Conservation (phyloP, 345 rosid genomes). For the Cardamine occulta region DNA sequence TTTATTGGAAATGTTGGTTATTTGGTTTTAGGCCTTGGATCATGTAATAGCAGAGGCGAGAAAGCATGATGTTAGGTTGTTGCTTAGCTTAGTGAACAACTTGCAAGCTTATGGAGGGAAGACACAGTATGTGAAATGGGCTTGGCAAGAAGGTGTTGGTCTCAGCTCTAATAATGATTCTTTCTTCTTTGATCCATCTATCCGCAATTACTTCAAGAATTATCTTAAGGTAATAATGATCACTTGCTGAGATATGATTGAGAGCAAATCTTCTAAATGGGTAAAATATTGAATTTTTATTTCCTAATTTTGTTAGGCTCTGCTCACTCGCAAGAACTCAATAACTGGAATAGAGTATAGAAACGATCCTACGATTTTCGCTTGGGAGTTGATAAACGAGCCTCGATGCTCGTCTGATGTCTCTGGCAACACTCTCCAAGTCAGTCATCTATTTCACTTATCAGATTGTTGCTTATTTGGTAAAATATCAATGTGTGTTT, state of each 20-base stretch:
- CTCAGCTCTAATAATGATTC: conserved; percentile 84
- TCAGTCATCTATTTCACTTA: conserved; percentile 43
- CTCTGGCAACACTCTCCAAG: conserved; percentile 83
- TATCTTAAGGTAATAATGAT: conserved; percentile 63
- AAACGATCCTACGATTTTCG: conserved; percentile 81
- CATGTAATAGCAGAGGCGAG: conserved; percentile 77
- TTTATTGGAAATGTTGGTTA: conserved; percentile 42
- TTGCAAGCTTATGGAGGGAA: conserved; percentile 84
- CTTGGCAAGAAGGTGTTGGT: conserved; percentile 91
- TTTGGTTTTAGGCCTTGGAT: conserved; percentile 72
- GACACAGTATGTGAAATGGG: conserved; percentile 89
- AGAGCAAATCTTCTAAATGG: not conserved
- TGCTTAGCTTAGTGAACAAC: conserved; percentile 80
- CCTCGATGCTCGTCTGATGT: conserved; percentile 84
- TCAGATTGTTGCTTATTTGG: conserved; percentile 16
- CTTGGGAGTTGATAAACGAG: conserved; percentile 90
- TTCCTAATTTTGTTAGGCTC: conserved; percentile 45
- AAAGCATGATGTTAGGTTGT: conserved; percentile 61
- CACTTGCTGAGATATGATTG: conserved; percentile 1
- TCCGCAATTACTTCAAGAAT: conserved; percentile 74
- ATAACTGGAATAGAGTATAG: conserved; percentile 76
- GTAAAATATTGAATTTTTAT: not conserved
- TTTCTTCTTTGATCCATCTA: conserved; percentile 86
- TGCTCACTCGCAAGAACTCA: conserved; percentile 76
- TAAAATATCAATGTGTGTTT: not conserved